Base-by-base conservation (phyloP, 2,329 filamentous ascomycete genomes). In the Alternaria panax region DNA sequence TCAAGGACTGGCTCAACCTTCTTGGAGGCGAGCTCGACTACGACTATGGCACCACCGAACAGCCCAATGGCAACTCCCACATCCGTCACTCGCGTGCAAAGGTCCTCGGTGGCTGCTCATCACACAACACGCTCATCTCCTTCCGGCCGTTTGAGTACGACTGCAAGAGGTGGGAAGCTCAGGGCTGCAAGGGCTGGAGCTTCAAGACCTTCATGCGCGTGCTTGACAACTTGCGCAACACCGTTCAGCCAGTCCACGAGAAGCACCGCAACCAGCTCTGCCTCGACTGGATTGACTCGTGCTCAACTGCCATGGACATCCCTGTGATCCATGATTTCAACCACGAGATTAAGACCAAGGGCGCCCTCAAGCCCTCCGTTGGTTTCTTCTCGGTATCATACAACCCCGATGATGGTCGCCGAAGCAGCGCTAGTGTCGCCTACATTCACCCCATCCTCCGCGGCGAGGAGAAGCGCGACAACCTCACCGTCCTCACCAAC, bases 71-170 rank as follows among this genome's bases (percentile, higher is more conserved):
- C 75, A 97, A 97, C 84, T 95, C 91, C 57, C 86, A 92, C 81
- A 96, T 97, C 81, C 89, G 92, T 66, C 93, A 96, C 82, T 96
- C 93, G 14, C 90, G 93, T 63, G 93, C 93, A 65, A 96, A 96
- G 83, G 92, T 97, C 38, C 86, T 97, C 28, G 93, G 93, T 68
- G 93, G 93, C 67, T 97, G 93, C 84, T 96, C 92, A 43, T 94
- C 91, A 60, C 93, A 96, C 85, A 97, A 97, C 81, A 96, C 93
- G 20, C 84, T 96, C 71, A 96, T 97, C 79, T 95, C 91, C 18
- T 96, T 96, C 86, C 88, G 92, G 25, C 92, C 93, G 7, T 96
- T 96, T 75, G 88, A 93, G 78, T 93, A 96, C 78, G 93, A 97
- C 79, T 87, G 91, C 81, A 86, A 92, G 74, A 86, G 91, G 70